Conservation (phyloP, 1,139 yeast species). For the Yamadazyma diospyri region DNA sequence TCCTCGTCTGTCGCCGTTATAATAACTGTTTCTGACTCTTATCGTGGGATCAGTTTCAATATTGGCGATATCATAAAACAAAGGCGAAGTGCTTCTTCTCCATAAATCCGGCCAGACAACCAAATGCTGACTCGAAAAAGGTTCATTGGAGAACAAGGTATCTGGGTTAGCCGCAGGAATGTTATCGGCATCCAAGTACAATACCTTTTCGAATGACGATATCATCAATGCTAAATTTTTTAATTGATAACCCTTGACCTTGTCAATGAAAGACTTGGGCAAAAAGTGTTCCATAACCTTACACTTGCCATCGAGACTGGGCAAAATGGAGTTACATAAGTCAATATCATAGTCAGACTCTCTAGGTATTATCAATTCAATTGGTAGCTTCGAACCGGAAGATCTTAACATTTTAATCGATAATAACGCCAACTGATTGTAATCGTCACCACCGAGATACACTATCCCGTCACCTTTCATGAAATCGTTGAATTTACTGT, state of each 20-base stretch:
- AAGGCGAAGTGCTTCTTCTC: conserved; percentile 38
- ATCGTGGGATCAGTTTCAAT: conserved; percentile 19
- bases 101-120: conserved; percentile 41
- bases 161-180: conserved; percentile 33
- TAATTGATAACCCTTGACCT: conserved; percentile 28
- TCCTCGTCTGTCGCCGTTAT: conserved; percentile 27
- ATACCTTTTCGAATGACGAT: conserved; percentile 30
- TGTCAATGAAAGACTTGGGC: conserved; percentile 18
- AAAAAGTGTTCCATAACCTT: conserved; percentile 31
- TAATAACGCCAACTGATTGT: conserved; percentile 51
- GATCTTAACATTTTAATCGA: conserved; percentile 54
- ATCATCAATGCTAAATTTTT: conserved; percentile 34
- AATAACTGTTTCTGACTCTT: conserved; percentile 26
- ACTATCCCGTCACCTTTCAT: conserved; percentile 56
- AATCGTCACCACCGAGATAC: conserved; percentile 60
- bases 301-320: conserved; percentile 29
- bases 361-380: conserved; percentile 46
- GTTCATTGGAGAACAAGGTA: conserved; percentile 27
- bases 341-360: conserved; percentile 27
- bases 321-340: conserved; percentile 28
- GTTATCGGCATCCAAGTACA: conserved; percentile 38
- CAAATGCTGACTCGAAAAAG: conserved; percentile 25
- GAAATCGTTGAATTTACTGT: conserved; percentile 21
- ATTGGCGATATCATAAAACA: conserved; percentile 28
- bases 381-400: conserved; percentile 53